phyloP scores from a whole-genome alignment of 805 yeast genomes.

The Saturnispora galanensis region DNA sequence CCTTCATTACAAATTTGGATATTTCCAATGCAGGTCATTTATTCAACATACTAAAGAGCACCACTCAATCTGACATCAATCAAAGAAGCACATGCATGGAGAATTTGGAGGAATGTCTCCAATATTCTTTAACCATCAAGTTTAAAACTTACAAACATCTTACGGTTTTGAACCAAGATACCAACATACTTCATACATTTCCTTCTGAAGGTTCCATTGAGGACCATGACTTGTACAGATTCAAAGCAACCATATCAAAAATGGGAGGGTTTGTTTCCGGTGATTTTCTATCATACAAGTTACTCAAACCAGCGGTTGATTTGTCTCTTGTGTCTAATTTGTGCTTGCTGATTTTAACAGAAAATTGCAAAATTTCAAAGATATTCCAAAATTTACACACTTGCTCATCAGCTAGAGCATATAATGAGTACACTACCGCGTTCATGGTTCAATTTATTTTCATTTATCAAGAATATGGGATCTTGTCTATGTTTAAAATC shows the following conservation, averaged over 20 bases:
- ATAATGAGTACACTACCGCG: slow-evolving; percentile 10
- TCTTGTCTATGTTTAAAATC: slow-evolving; percentile 30
- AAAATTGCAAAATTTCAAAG: slow-evolving; percentile 14
- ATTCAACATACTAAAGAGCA: slow-evolving; percentile 9
- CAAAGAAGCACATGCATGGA: slow-evolving; percentile 7
- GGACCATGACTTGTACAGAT: slow-evolving; percentile 14
- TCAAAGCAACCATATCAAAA: slow-evolving; percentile 19
- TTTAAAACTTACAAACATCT: slow-evolving; percentile 21
- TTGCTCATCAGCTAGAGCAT: slow-evolving; percentile 10
- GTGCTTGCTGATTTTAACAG: slow-evolving; percentile 15
- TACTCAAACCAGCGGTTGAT: slow-evolving; percentile 19
- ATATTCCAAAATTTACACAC: slow-evolving; percentile 1
- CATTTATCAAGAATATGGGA: slow-evolving; percentile 29
- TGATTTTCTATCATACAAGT: slow-evolving; percentile 19
- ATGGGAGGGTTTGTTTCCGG: slow-evolving; percentile 21
- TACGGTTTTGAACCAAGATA: slow-evolving; percentile 14
- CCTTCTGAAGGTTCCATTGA: neutral
- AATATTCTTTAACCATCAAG: slow-evolving; percentile 27
- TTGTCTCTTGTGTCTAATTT: slow-evolving; percentile 18
- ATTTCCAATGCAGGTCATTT: slow-evolving; percentile 9
- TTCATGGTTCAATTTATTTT: slow-evolving; percentile 15
- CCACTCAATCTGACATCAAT: slow-evolving; percentile 12
- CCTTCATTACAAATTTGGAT: slow-evolving; percentile 10
- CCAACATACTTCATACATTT: slow-evolving; percentile 10
- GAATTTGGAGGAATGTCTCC: slow-evolving; percentile 23